Evolutionary conservation across 371 early-diverging fungal genomes (phyloP).

Genomic region (Saksenaea oblongispora): DNA sequence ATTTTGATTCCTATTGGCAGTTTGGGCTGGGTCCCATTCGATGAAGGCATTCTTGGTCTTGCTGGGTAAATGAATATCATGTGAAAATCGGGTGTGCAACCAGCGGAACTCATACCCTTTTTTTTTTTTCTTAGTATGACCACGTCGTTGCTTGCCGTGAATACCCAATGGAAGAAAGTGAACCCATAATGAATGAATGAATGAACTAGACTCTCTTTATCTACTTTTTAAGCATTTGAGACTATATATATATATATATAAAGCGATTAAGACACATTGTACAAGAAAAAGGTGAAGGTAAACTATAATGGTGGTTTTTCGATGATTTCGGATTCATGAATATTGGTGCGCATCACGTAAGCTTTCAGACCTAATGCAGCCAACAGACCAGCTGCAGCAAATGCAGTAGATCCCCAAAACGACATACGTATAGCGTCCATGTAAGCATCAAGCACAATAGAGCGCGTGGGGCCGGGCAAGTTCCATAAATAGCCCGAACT

Average conservation of each 20-base stretch:
- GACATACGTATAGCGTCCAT: conserved; percentile 34
- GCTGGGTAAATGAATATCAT: conserved; percentile 52
- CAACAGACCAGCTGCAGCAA: conserved; percentile 30
- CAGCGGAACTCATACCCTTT: conserved; percentile 5
- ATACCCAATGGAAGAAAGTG: conserved; percentile 42
- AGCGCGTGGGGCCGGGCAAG: conserved; percentile 27
- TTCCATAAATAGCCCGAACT: conserved; percentile 32
- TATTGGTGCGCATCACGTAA: conserved; percentile 28
- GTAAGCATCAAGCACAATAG: conserved; percentile 28
- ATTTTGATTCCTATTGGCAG: conserved; percentile 61
- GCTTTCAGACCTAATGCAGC: conserved; percentile 31
- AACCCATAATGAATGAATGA: conserved; percentile 12
- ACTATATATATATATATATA: not conserved
- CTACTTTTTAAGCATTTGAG: not conserved
- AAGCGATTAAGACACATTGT: not conserved
- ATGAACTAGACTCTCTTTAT: not conserved
- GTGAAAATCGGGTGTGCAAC: not conserved
- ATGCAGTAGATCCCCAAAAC: conserved; percentile 36
- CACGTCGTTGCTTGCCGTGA: conserved; percentile 38
- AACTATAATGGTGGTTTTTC: not conserved
- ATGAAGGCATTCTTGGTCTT: conserved; percentile 70
- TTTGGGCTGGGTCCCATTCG: conserved; percentile 55
- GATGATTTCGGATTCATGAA: not conserved
- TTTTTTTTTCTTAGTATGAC: conserved; percentile 28
- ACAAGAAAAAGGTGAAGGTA: not conserved